Conservation (phyloP, 177 flowering plant genomes). For the Vitis hybrid region DNA sequence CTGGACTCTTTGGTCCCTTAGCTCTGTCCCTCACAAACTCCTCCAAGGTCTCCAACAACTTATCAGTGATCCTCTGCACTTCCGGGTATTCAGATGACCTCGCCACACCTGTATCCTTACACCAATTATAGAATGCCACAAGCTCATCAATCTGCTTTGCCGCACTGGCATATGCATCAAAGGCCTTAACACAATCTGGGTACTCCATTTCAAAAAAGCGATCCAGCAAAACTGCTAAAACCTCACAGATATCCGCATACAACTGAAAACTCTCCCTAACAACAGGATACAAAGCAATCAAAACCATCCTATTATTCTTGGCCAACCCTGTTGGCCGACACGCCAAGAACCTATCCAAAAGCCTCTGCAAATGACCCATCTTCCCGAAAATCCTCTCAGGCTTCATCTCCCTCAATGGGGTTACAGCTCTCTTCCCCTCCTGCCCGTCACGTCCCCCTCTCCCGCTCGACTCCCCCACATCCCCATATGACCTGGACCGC, state of each 20-base stretch:
- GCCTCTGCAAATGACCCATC: slow-evolving; percentile 66
- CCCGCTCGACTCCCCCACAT: slow-evolving; percentile 35
- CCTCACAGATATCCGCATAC: slow-evolving; percentile 78
- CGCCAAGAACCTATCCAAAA: slow-evolving; percentile 73
- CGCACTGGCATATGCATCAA: slow-evolving; percentile 70
- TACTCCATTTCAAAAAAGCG: slow-evolving; percentile 81
- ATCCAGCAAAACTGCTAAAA: slow-evolving; percentile 63
- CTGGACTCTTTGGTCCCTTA: slow-evolving; percentile 64
- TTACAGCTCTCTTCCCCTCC: slow-evolving; percentile 30
- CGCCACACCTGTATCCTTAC: slow-evolving; percentile 81
- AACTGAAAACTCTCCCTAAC: slow-evolving; percentile 84
- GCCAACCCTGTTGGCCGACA: slow-evolving; percentile 77
- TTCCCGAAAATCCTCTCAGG: slow-evolving; percentile 69
- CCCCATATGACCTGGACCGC: slow-evolving; percentile 62
- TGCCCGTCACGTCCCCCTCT: slow-evolving; percentile 17
- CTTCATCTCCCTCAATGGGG: slow-evolving; percentile 77
- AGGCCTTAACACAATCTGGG: slow-evolving; percentile 67
- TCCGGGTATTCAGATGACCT: slow-evolving; percentile 84
- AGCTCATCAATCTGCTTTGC: slow-evolving; percentile 91
- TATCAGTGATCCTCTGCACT: slow-evolving; percentile 69
- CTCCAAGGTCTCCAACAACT: slow-evolving; percentile 74
- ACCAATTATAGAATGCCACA: slow-evolving; percentile 66
- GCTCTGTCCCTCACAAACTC: slow-evolving; percentile 83
- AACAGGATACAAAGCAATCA: slow-evolving; percentile 55
- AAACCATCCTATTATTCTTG: slow-evolving; percentile 59